Base-by-base conservation (phyloP, 371 early-diverging fungal species). In the Rhizopus microsporus region DNA sequence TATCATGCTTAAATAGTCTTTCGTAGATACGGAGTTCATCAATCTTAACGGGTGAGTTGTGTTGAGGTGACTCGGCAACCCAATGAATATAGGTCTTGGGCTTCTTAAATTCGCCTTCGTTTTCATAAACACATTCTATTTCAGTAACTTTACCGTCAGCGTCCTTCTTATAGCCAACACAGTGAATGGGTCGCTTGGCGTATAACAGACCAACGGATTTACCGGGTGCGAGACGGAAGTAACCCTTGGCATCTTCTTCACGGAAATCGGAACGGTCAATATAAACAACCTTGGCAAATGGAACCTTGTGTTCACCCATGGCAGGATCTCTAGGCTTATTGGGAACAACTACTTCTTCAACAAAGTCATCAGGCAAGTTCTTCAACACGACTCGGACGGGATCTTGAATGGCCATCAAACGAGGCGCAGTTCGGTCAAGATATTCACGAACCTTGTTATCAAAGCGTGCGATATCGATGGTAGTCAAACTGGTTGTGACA, bases 61-160 rank as follows among this genome's bases (percentile, higher is more conserved):
- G 88, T 62, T 82, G 76, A 32, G 90, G 83, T 12, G 90, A 87
- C 58, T 93, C 88, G 29, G 92, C 93, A 15, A 99, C 85, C 99
- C 99, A 99, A 71, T 99, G 99, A 75, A 99, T 98, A 75, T 89
- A 97, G 1, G 99, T 92, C 88, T 96, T 97, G 58, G 99, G 96
- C 77, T 89, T 91, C 71, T 86, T 86, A 72, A 79, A 82, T 17
- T 75, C 84, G 23, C 73, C 68, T 16, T 79, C 82, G 63, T 88
- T 85, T 59, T 94, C 93, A 63, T 93, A 94, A 30, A 73, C 77
- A 62, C 92, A 93, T 42, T 83, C 74, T 32, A 98, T 63, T 65
- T 93, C 92, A 32, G 77, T 66, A 37, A 96, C 78, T 57, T 89
- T 85, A 55, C 97, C 96, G 31, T 77, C 74, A 8, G 72, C 71